Base-by-base conservation (phyloP, 495 filamentous ascomycete genomes). In the Clavariopsis aquatica region DNA sequence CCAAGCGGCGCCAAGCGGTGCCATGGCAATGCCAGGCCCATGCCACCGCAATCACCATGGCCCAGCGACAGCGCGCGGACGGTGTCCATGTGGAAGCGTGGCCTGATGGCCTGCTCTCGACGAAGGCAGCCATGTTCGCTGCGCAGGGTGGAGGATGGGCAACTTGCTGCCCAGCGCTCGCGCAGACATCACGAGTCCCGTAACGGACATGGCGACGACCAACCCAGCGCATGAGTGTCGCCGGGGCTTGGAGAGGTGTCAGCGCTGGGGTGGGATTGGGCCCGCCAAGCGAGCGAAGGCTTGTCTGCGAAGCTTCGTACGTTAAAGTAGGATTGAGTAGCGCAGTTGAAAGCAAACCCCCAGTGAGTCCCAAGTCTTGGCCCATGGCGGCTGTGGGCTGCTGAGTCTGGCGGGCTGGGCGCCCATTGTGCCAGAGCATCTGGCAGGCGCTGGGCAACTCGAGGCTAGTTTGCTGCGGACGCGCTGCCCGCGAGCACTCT, bases 281-380 rank as follows among this genome's bases (percentile, higher is more conserved):
- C 15, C 15, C 26, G 27, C 58, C 52, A 68, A 53, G 59, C 20
- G 34, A 49, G 17, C 19, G 34, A 64, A 64, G 65, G 60, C 65
- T 68, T 64, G 65, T 68, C 60, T 13, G n/a, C n/a, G n/a, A n/a
- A n/a, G n/a, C n/a, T n/a, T n/a, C n/a, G 31, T 34, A 52, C 43
- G 43, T 52, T 68, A 62, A 63, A 57, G 55, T 66, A 62, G 62
- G 53, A 55, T 68, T 63, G 54, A 5, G 27, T 62, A 54, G 59
- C 65, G 52, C 22, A 43, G 23, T 52, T 49, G 57, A 68, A 52
- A 43, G 59, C 47, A 27, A 41, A n/a, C n/a, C n/a, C n/a, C n/a
- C n/a, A n/a, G n/a, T 60, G 24, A 13, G 49, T 10, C 57, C 41
- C 10, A 31, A 43, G 51, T 52, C 57, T 56, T 49, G 57, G 64